Base-by-base conservation (phyloP, 306 rosid genomes). In the Begonia loranthoides region DNA sequence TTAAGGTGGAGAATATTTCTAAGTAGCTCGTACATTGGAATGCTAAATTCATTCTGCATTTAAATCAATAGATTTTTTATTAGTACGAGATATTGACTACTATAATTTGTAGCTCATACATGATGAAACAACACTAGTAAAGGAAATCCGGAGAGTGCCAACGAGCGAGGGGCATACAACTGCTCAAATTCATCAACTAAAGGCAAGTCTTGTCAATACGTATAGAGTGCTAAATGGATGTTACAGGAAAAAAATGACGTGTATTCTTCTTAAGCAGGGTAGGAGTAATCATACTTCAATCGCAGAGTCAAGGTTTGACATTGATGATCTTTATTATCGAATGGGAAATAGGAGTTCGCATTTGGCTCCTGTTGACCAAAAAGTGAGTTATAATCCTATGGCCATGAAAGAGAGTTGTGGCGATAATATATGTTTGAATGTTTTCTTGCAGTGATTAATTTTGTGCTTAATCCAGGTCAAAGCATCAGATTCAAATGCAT, bases 301-400 rank as follows among this genome's bases (percentile, higher is more conserved):
- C n/a, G 80, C 75, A 40, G 94, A 90, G 52, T 83, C 95, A 46
- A 82, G 83, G 56, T 80, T 84, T 24, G 86, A 78, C 64, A 65
- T 82, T 61, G 93, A 82, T 51, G 94, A 78, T 68, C 78, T 76
- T 49, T 73, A 77, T 66, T 78, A 82, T 56, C 78, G 83, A 15
- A 12, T 60, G 12, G 73, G 83, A 70, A 72, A 50, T 57, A 61
- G 77, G 54, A 65, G 70, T 62, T 62, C 71, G 65, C 57, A 52
- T 65, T 71, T 86, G 72, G 79, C 79, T 15, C 77, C 93, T 24
- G 84, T 90, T 58, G 56, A 72, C 38, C 95, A 90, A 80, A 94
- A 90, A 75, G 99, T 90, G 67, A 65, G 87, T 65, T 58, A 14
- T 13, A 64, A 53, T 40, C 41, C 45, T 3, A 10, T 51, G 41